phyloP scores from a whole-genome alignment of 1,284 basidiomycete species.

The Tilletia indica region DNA sequence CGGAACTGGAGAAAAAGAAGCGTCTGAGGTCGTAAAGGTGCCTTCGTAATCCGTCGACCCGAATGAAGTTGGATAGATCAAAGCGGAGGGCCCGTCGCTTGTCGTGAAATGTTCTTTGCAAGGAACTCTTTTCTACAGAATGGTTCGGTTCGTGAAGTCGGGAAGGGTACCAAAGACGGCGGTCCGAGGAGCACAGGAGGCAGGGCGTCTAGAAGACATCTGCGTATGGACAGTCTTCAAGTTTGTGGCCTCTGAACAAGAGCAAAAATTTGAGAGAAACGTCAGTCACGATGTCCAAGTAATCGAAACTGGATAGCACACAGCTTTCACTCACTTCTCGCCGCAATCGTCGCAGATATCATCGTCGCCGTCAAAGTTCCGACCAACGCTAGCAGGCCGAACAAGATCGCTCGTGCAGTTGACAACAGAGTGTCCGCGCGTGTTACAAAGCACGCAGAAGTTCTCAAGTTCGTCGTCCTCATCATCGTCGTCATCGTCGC shows the following conservation, averaged over 20 bases:
- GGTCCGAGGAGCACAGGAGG: no score
- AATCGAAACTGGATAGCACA: background rate
- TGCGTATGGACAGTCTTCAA: conserved; percentile 42
- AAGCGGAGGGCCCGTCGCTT: no score
- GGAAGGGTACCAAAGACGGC: no score
- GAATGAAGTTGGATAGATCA: no score
- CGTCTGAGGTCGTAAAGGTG: no score
- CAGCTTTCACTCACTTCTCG: conserved; percentile 22
- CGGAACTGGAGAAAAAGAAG: no score
- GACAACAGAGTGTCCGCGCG: conserved; percentile 30
- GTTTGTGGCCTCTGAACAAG: conserved; percentile 27
- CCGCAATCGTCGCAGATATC: conserved; percentile 44
- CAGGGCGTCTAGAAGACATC: conserved; percentile 33
- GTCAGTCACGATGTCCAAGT: background rate
- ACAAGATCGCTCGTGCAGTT: conserved; percentile 23
- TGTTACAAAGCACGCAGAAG: conserved; percentile 35
- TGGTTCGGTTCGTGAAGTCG: no score
- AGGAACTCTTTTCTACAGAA: no score
- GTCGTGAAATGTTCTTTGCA: no score
- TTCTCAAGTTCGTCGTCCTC: conserved; percentile 32
- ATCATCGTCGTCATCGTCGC: conserved; percentile 20
- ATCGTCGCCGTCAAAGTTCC: conserved; percentile 20
- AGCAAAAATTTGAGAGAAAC: background rate
- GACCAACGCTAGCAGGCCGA: background rate
- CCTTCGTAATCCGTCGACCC: no score